phyloP scores from a whole-genome alignment of 2,329 filamentous ascomycete genomes.

The Ceratocystis destructans region DNA sequence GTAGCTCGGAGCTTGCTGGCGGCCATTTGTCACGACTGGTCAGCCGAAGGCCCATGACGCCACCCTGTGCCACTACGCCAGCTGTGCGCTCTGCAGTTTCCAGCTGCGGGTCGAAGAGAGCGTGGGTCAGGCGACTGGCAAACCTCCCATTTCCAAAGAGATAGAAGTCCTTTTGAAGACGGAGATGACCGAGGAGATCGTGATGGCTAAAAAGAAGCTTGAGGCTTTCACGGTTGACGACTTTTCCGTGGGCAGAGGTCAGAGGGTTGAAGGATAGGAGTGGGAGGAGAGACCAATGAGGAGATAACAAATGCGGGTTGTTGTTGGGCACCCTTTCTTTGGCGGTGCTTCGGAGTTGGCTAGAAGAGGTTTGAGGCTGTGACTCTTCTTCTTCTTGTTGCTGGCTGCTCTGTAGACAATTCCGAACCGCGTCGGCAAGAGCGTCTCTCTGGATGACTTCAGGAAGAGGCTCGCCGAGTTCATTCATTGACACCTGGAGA shows the following conservation, averaged over 20 bases:
- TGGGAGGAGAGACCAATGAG: slow-evolving; percentile 47
- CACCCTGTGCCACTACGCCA: slow-evolving; percentile 51
- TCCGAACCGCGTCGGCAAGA: slow-evolving; percentile 21
- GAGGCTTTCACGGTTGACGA: slow-evolving; percentile 67
- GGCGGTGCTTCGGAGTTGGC: slow-evolving; percentile 6
- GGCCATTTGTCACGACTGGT: slow-evolving; percentile 79
- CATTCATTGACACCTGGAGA: slow-evolving; percentile 38
- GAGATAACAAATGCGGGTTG: slow-evolving; percentile 28
- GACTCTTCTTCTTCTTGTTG: not conserved
- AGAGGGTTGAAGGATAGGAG: slow-evolving; percentile 64
- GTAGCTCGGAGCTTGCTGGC: slow-evolving; percentile 84
- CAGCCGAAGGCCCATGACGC: slow-evolving; percentile 68
- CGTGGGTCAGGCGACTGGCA: slow-evolving; percentile 61
- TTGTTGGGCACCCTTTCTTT: slow-evolving; percentile 19
- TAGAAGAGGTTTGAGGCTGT: not conserved
- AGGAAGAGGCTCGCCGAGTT: slow-evolving; percentile 28
- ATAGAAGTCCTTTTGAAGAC: slow-evolving; percentile 65
- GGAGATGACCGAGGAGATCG: slow-evolving; percentile 55
- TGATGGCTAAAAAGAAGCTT: slow-evolving; percentile 62
- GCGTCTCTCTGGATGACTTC: slow-evolving; percentile 20
- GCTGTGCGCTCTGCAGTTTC: slow-evolving; percentile 56
- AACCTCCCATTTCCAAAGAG: slow-evolving; percentile 77
- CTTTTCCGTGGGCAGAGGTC: slow-evolving; percentile 56
- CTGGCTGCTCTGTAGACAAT: slow-evolving; percentile 22
- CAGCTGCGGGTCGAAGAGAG: slow-evolving; percentile 72